phyloP scores from a whole-genome alignment of 768 basidiomycete species.

The Austroboletus eburneus region DNA sequence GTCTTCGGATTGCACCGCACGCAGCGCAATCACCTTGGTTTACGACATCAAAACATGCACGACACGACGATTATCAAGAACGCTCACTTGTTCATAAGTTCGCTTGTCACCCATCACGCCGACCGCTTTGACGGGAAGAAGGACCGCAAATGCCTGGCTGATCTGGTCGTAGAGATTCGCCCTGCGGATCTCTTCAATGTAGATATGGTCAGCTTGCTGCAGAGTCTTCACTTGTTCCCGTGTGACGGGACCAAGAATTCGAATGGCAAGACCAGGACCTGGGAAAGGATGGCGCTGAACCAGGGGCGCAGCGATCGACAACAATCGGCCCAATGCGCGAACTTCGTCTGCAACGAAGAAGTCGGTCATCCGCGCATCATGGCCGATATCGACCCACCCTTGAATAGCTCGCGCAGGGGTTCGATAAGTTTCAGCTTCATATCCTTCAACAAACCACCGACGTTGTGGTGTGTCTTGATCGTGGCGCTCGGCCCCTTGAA shows the following conservation, averaged over 20 bases:
- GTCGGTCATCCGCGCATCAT: background rate
- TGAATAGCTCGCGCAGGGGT: constrained; percentile 95
- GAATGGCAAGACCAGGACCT: constrained; percentile 95
- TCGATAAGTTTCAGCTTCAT: constrained; percentile 99
- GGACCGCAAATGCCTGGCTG: constrained; percentile 93
- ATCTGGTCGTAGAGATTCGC: constrained; percentile 92
- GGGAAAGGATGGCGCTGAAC: constrained; percentile 99
- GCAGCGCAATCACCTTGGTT: constrained; percentile 78
- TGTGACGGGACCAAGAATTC: constrained; percentile 94
- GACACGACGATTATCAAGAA: background rate
- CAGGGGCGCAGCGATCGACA: constrained; percentile 87
- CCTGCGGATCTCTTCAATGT: constrained; percentile 95
- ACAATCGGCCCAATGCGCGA: constrained; percentile 83
- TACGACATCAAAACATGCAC: constrained; percentile 1
- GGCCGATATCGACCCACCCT: constrained; percentile 53
- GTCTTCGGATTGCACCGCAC: constrained; percentile 97
- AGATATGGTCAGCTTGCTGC: constrained; percentile 91
- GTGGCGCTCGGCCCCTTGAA: constrained; percentile 99
- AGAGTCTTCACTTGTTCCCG: constrained; percentile 88
- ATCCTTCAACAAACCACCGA: constrained; percentile 91
- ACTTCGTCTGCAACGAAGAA: constrained; percentile 73
- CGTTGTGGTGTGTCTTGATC: constrained; percentile 99
- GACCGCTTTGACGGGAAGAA: constrained; percentile 94
- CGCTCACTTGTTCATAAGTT: constrained; percentile 86
- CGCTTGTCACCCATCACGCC: constrained; percentile 97